A percentile compares a stretch with the other conserved stretches of the same genome.
Evolutionary conservation across 1,284 basidiomycete species (phyloP).

Genomic region (Puccinia triticina): DNA sequence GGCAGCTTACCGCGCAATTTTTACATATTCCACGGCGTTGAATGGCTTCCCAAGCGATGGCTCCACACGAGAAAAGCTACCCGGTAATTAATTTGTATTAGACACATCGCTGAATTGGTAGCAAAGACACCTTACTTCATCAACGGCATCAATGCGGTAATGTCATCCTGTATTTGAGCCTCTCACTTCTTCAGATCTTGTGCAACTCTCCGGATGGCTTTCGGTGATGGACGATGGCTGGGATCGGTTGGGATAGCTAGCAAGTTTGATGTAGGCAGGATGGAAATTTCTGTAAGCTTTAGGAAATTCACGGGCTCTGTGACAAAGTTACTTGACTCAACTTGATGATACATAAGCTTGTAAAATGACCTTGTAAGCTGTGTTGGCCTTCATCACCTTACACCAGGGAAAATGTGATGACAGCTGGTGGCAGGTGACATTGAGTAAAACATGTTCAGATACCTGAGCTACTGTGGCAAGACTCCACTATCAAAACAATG

Average conservation of each 20-base stretch:
- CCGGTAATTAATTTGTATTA: background rate
- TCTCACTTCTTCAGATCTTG: conserved; percentile 59
- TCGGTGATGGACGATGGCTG: conserved; percentile 54
- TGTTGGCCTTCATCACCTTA: conserved; percentile 56
- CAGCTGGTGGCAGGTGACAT: no score
- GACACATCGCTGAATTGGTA: background rate
- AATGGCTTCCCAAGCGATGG: conserved; percentile 1
- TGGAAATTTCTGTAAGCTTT: conserved; percentile 40
- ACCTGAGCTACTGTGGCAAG: no score
- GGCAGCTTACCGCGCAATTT: background rate
- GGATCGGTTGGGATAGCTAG: conserved; percentile 35
- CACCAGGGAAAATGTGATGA: no score
- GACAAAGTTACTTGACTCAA: conserved; percentile 28
- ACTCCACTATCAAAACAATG: no score
- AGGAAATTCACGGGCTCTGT: background rate
- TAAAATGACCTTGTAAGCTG: conserved; percentile 59
- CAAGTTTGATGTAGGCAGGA: background rate
- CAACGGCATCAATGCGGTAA: conserved; percentile 59
- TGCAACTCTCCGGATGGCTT: conserved; percentile 57
- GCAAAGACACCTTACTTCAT: conserved; percentile 53
- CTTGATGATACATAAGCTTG: conserved; percentile 57
- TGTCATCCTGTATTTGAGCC: conserved; percentile 58
- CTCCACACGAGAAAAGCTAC: background rate
- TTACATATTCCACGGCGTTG: background rate
- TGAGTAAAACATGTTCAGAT: no score